A percentile compares a stretch with the other conserved stretches of the same genome.
phyloP scores from a whole-genome alignment of 345 rosid species.

The Jatropha curcas region DNA sequence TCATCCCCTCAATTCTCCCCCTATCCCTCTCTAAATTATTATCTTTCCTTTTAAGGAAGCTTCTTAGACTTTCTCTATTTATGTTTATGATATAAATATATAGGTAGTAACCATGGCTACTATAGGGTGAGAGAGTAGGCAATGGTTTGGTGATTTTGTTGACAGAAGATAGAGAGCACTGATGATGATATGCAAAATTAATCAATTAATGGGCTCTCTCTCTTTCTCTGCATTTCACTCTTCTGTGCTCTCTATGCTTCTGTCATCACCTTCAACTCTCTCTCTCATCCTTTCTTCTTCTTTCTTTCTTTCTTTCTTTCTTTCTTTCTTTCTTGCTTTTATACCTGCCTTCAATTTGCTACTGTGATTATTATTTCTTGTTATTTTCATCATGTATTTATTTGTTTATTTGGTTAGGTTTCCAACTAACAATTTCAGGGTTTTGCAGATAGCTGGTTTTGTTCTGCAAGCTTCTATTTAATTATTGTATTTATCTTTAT shows the following conservation, averaged over 20 bases:
- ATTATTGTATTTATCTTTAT: too few relatives aligned
- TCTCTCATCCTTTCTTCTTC: conserved; percentile 1
- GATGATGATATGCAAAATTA: conserved; percentile 61
- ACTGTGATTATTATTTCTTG: too few relatives aligned
- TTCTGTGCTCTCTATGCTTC: conserved; percentile 92
- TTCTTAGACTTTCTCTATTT: not conserved
- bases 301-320: too few relatives aligned
- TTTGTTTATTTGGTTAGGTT: too few relatives aligned
- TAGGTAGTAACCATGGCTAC: not conserved
- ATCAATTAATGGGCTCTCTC: not conserved
- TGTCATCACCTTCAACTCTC: conserved; percentile 57
- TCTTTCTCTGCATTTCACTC: conserved; percentile 68
- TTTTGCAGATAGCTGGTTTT: not conserved
- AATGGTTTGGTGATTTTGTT: conserved; percentile 44
- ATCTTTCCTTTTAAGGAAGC: conserved; percentile 34
- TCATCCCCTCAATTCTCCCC: conserved; percentile 13
- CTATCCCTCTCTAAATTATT: conserved; percentile 2
- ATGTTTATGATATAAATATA: not conserved
- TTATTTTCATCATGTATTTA: too few relatives aligned
- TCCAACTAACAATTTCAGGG: too few relatives aligned
- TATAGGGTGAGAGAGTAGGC: conserved; percentile 14
- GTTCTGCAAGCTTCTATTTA: not conserved
- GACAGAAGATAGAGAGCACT: conserved; percentile 99
- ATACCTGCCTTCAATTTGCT: too few relatives aligned
- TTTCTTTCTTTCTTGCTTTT: not conserved